These are phyloP conservation scores for Peniophora sp. DNA, from an alignment of 1,284 basidiomycete genomes.

Conservation along the genomic window DNA sequence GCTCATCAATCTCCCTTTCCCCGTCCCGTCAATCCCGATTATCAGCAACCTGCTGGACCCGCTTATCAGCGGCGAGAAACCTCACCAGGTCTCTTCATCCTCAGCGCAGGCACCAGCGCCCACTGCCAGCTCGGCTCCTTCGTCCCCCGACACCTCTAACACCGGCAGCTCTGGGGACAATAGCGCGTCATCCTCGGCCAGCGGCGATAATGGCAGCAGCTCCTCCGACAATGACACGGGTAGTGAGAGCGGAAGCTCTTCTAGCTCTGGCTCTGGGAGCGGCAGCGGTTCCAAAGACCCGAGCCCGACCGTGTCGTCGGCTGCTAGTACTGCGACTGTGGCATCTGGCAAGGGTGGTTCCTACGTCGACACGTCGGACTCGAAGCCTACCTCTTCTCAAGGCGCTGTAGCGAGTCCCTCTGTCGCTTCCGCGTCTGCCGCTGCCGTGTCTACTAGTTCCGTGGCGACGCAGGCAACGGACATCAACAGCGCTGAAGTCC, in stretches of 20 bases:
- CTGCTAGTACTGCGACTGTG: too few species aligned
- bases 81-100: neutral
- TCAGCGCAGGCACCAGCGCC: neutral
- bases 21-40: neutral
- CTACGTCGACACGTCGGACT: neutral
- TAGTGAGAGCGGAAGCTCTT: neutral
- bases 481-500: neutral
- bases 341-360: neutral
- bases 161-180: neutral
- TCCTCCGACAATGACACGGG: neutral
- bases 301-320: too few species aligned
- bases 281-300: neutral
- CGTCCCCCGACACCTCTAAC: neutral
- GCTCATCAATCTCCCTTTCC: neutral
- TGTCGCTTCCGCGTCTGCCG: neutral
- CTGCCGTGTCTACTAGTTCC: neutral
- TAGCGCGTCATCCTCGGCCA: neutral
- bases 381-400: neutral
- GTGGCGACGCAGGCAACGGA: neutral
- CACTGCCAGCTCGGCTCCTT: neutral
- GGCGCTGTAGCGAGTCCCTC: neutral
- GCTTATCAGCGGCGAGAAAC: neutral
- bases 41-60: neutral
- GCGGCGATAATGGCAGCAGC: neutral
- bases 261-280: neutral